Conservation (phyloP, 2,329 filamentous ascomycete species). For the Penicillium rolfsii region DNA sequence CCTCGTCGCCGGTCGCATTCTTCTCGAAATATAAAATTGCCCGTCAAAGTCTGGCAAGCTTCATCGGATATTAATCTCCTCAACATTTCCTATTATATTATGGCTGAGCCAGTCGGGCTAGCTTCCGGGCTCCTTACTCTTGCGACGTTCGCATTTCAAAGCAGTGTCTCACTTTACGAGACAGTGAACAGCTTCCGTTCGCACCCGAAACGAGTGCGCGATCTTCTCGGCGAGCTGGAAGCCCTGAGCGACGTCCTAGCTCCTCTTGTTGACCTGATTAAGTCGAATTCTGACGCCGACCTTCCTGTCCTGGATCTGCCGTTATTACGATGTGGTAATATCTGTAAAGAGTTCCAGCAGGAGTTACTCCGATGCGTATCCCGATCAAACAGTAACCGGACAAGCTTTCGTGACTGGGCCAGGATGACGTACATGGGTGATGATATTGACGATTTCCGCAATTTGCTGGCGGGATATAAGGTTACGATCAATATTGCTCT, state of each 20-base stretch:
- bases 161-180: slow-evolving; percentile 43
- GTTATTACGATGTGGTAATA: slow-evolving; percentile 47
- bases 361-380: slow-evolving; percentile 43
- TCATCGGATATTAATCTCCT: too few species aligned
- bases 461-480: background rate
- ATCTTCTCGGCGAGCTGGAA: slow-evolving; percentile 47
- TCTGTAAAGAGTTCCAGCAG: slow-evolving; percentile 49
- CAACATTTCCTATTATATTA: too few species aligned
- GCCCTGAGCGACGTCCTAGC: slow-evolving; percentile 44
- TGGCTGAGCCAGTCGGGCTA: slow-evolving; percentile 16
- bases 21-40: too few species aligned
- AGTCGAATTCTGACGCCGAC: slow-evolving; percentile 30
- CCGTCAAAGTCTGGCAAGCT: too few species aligned
- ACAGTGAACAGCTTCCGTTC: slow-evolving; percentile 44
- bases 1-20: too few species aligned
- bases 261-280: slow-evolving; percentile 38
- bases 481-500: background rate
- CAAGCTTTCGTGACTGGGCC: slow-evolving; percentile 53
- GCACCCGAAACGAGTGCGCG: slow-evolving; percentile 45
- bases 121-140: slow-evolving; percentile 43
- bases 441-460: slow-evolving; percentile 43
- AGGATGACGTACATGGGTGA: slow-evolving; percentile 50
- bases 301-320: slow-evolving; percentile 43
- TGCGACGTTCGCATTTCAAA: slow-evolving; percentile 46
- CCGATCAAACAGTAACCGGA: slow-evolving; percentile 38